A percentile compares a stretch with the other conserved stretches of the same genome.
phyloP scores from a whole-genome alignment of 768 basidiomycete genomes.

The Chalciporus sphaerocephalus region DNA sequence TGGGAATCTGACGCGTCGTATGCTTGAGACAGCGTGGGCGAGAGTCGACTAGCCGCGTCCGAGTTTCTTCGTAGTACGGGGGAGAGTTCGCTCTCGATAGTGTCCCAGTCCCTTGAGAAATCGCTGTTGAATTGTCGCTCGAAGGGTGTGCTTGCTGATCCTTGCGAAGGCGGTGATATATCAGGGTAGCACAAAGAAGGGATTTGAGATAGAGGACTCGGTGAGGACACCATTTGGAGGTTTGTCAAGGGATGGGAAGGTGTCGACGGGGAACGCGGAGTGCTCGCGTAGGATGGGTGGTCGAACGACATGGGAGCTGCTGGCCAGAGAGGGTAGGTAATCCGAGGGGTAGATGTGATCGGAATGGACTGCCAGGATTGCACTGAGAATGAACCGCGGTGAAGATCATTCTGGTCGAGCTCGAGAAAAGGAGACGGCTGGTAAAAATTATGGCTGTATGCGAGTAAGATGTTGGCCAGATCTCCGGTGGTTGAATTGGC shows the following conservation, averaged over 20 bases:
- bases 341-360: slow-evolving; percentile 10
- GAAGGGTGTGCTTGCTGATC: slow-evolving; percentile 25
- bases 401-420: background rate
- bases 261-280: slow-evolving; percentile 14
- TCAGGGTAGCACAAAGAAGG: slow-evolving; percentile 18
- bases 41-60: background rate
- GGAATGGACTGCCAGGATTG: no score
- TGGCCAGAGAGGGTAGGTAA: background rate
- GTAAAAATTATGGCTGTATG: slow-evolving; percentile 7
- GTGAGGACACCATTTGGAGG: slow-evolving; percentile 21
- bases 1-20: slow-evolving; percentile 4
- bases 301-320: background rate
- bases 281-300: slow-evolving; percentile 1
- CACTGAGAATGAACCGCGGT: no score
- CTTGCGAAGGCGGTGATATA: slow-evolving; percentile 29
- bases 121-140: slow-evolving; percentile 26
- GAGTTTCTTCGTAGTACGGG: slow-evolving; percentile 18
- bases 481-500: slow-evolving; percentile 7
- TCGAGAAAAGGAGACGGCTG: slow-evolving; percentile 1
- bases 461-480: slow-evolving; percentile 5
- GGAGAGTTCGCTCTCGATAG: slow-evolving; percentile 15
- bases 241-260: slow-evolving; percentile 9
- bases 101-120: slow-evolving; percentile 19
- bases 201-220: slow-evolving; percentile 24
- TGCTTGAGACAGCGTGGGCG: slow-evolving; percentile 3